These are phyloP conservation scores for Aureobasidium sp. DNA, from an alignment of 2,329 filamentous ascomycete genomes.

Conservation along the genomic window DNA sequence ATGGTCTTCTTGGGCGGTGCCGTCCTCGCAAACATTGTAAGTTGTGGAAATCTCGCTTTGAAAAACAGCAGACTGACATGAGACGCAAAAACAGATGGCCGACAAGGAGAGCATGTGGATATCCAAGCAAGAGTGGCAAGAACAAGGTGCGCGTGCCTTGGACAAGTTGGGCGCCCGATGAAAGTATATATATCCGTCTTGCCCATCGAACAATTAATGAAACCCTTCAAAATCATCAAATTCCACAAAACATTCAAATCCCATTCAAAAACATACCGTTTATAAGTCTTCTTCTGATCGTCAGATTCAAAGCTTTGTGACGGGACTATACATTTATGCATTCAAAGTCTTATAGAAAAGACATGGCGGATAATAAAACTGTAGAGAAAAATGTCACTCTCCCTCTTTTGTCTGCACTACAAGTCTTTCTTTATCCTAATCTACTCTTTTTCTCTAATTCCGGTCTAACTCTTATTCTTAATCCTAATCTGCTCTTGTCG, in stretches of 20 bases:
- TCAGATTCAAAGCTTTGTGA: no score
- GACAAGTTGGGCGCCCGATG: constrained; percentile 90
- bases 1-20: constrained; percentile 99
- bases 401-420: no score
- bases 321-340: no score
- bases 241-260: no score
- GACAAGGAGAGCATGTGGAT: constrained; percentile 99
- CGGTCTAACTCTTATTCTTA: no score
- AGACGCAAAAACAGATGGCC: constrained; percentile 57
- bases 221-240: background rate
- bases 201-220: background rate
- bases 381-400: no score
- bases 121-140: constrained; percentile 91
- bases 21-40: constrained; percentile 84
- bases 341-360: no score
- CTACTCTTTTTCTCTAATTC: no score
- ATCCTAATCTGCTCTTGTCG: no score
- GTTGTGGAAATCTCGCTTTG: constrained; percentile 21
- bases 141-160: constrained; percentile 75
- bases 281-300: no score
- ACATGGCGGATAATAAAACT: no score
- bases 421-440: no score
- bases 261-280: background rate
- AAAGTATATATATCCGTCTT: constrained; percentile 14
- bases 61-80: background rate